Evolutionary conservation across 2,329 filamentous ascomycete species (phyloP).

Genomic region (Pseudogymnoascus sp.): DNA sequence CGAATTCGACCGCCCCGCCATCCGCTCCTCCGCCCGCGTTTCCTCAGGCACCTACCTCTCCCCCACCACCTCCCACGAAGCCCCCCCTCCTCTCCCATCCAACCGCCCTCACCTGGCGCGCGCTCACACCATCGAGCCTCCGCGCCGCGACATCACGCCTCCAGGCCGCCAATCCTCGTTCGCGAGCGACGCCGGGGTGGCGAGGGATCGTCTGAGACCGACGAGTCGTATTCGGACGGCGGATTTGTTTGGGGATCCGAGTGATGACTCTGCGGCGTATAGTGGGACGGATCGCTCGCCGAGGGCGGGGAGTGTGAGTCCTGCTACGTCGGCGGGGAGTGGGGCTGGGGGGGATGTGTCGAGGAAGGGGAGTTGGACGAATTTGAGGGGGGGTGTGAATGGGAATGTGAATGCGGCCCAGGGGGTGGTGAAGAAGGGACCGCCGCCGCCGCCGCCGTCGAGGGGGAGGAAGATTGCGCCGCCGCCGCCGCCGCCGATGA

Average conservation of each 20-base stretch:
- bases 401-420: constrained; percentile 22
- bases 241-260: constrained; percentile 41
- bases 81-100: constrained; percentile 24
- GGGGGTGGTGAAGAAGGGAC: constrained; percentile 37
- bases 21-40: constrained; percentile 35
- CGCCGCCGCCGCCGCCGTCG: constrained; percentile 53
- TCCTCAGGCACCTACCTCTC: constrained; percentile 16
- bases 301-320: constrained; percentile 42
- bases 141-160: constrained; percentile 42
- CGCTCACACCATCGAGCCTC: constrained; percentile 50
- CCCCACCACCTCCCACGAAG: constrained; percentile 22
- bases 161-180: constrained; percentile 40
- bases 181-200: constrained; percentile 37
- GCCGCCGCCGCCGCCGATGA: constrained; percentile 39
- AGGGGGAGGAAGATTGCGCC: constrained; percentile 58
- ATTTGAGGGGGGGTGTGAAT: constrained; percentile 18
- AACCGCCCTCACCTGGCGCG: constrained; percentile 40
- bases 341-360: constrained; percentile 35
- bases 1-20: constrained; percentile 39
- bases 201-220: constrained; percentile 29
- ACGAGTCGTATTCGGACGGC: constrained; percentile 21
- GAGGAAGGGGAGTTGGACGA: constrained; percentile 37
- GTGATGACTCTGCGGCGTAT: constrained; percentile 41
- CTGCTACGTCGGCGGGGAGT: constrained; percentile 43
- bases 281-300: constrained; percentile 39